Evolutionary conservation across 176 grass and related monocot genomes (phyloP), one percentile per base, ranked within the genome.

Genomic region (Ensete ventricosum): DNA sequence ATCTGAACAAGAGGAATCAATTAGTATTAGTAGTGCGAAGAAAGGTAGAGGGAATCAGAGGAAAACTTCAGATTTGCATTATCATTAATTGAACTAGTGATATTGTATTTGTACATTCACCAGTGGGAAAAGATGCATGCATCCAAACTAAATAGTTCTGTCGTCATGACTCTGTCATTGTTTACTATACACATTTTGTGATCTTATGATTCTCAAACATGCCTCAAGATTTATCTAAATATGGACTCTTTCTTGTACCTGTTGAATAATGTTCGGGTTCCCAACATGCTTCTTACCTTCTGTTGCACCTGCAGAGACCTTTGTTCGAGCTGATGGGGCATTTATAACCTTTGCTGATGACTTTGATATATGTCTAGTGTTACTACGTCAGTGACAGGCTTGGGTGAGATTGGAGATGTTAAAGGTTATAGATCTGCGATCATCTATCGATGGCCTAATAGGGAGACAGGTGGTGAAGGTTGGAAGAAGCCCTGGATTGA

Each of bases 251-350:
- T 64, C 29, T 34, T 49, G 12, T 9, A n/a, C 11, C 14, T 17
- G 29, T 49, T 19, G 13, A 11, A 9, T 16, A 50, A 14, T 11
- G 19, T 75, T 78, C 86, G 87, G 64, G 91, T 89, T 81, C 75
- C 82, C 79, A 85, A 91, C 80, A 91, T 91, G 64, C 63, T 55
- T 86, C 49, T 50, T 66, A 76, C 69, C 21, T 64, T 49, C 0
- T 26, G 58, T 73, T 91, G 84, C 72, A 83, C 68, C 65, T 79
- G 82, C 91, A 98, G 95, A 98, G 86, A 98, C 95, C 80, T 98
- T 98, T 93, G 95, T 98, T 53, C 85, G 95, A 76, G 95, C 90
- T 14, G 95, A 98, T 2, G 95, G 95, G 2, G 95, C 95, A 66
- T 98, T 98, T 81, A 93, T 98, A 54, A 90, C 95, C 53, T 98